Percentiles rank a stretch among this genome's conserved stretches.
These are phyloP conservation scores for Globisporangium camurandrum DNA, from an alignment of 352 stramenopile genomes.

Conservation along the genomic window DNA sequence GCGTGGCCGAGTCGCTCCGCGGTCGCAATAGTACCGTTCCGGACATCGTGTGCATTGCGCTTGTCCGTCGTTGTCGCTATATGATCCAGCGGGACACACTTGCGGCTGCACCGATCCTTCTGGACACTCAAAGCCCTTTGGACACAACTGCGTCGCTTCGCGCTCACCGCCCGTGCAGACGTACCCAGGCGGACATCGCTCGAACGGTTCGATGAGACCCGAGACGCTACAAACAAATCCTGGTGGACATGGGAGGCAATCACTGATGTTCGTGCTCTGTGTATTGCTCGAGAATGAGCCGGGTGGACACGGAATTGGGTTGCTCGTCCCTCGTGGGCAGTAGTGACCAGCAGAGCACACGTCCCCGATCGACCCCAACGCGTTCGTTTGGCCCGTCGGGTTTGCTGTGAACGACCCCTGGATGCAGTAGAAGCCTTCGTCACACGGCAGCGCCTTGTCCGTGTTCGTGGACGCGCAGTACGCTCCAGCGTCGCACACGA, in stretches of 20 bases:
- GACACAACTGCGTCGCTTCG: constrained; percentile 45
- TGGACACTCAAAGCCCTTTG: constrained; percentile 69
- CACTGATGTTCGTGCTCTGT: constrained; percentile 38
- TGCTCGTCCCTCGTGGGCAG: constrained; percentile 68
- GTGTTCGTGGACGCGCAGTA: constrained; percentile 81
- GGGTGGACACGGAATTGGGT: constrained; percentile 69
- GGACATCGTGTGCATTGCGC: constrained; percentile 65
- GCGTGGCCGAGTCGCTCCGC: constrained; percentile 27
- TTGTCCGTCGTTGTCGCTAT: constrained; percentile 47
- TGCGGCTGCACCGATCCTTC: constrained; percentile 37
- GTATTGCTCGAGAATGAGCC: constrained; percentile 64
- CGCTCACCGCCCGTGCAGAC: constrained; percentile 57
- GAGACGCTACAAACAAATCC: constrained; percentile 56
- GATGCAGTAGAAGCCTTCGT: constrained; percentile 83
- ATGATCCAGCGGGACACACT: constrained; percentile 60
- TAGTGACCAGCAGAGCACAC: constrained; percentile 70
- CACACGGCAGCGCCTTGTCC: constrained; percentile 56
- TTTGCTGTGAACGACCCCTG: constrained; percentile 76
- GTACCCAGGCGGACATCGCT: constrained; percentile 46
- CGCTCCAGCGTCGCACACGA: constrained; percentile 66
- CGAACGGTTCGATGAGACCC: constrained; percentile 33
- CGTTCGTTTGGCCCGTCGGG: constrained; percentile 64
- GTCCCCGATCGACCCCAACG: constrained; percentile 63
- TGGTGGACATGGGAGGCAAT: constrained; percentile 63
- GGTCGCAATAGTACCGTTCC: constrained; percentile 58